Percentiles rank a stretch among this genome's conserved stretches.
Evolutionary conservation across 1,284 basidiomycete species (phyloP).

Genomic region (Peniophora sp.): DNA sequence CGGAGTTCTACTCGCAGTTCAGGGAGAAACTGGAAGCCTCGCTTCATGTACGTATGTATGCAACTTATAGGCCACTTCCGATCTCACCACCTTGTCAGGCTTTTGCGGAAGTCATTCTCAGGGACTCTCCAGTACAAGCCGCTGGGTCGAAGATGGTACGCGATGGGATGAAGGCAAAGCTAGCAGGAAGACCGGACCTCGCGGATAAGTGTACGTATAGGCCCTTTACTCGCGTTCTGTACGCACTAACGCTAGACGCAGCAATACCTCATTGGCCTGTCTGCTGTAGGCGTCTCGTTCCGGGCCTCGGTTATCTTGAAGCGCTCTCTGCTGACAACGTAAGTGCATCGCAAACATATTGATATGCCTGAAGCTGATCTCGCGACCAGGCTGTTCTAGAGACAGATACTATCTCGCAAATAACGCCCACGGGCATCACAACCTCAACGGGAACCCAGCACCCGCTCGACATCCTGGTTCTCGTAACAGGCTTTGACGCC

Average conservation of each 20-base stretch:
- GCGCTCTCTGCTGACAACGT: conserved; percentile 55
- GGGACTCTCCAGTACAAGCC: conserved; percentile 34
- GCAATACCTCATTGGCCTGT: neutral
- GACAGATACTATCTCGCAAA: conserved; percentile 32
- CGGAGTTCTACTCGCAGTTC: conserved; percentile 41
- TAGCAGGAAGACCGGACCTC: conserved; percentile 52
- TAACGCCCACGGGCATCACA: conserved; percentile 43
- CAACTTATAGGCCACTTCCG: neutral
- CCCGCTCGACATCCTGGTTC: conserved; percentile 48
- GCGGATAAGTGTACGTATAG: conserved; percentile 33
- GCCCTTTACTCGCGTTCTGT: neutral
- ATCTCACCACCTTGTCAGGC: conserved; percentile 22
- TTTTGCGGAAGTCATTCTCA: conserved; percentile 35
- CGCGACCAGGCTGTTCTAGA: conserved; percentile 38
- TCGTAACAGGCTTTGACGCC: conserved; percentile 51
- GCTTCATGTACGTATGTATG: conserved; percentile 36
- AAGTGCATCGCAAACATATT: conserved; percentile 5
- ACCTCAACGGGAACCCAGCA: conserved; percentile 38
- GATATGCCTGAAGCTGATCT: neutral
- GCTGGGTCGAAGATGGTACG: conserved; percentile 31
- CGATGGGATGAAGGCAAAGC: conserved; percentile 40
- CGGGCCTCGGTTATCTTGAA: conserved; percentile 60
- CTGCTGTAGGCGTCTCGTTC: conserved; percentile 41
- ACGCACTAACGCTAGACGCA: neutral
- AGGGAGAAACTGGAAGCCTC: conserved; percentile 41